These are phyloP conservation scores for Botrytis byssoidea DNA, from an alignment of 2,329 filamentous ascomycete species.

Conservation along the genomic window DNA sequence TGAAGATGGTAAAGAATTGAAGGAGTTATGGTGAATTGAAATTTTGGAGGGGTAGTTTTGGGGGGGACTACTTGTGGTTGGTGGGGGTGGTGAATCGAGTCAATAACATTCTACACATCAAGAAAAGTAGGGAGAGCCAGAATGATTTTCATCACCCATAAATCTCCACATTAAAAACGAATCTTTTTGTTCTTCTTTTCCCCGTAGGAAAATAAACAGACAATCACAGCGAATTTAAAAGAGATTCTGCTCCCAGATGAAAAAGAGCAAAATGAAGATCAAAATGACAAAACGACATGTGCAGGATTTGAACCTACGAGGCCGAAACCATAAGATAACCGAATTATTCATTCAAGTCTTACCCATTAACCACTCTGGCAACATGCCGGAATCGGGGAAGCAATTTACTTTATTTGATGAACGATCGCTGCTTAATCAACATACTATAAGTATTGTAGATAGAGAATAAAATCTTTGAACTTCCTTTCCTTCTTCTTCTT, in stretches of 20 bases:
- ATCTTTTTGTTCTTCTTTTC: too few species aligned
- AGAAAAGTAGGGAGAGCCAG: neutral
- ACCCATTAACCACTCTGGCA: slow-evolving; percentile 24
- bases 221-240: neutral
- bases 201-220: neutral
- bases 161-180: neutral
- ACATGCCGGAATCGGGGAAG: neutral
- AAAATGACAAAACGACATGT: slow-evolving; percentile 5
- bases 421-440: accelerated
- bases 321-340: slow-evolving; percentile 24
- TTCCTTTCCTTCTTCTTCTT: neutral
- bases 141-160: neutral
- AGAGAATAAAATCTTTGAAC: neutral
- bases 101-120: neutral
- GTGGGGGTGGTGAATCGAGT: neutral
- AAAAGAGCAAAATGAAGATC: accelerated
- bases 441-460: accelerated
- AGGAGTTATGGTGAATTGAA: neutral
- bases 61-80: neutral
- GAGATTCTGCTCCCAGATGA: accelerated
- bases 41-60: neutral
- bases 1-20: neutral
- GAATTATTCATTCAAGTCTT: slow-evolving; percentile 22
- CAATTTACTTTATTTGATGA: neutral
- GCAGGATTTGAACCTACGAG: slow-evolving; percentile 24